phyloP scores from a whole-genome alignment of 495 filamentous ascomycete genomes.

The Beverwykella pulmonaria region DNA sequence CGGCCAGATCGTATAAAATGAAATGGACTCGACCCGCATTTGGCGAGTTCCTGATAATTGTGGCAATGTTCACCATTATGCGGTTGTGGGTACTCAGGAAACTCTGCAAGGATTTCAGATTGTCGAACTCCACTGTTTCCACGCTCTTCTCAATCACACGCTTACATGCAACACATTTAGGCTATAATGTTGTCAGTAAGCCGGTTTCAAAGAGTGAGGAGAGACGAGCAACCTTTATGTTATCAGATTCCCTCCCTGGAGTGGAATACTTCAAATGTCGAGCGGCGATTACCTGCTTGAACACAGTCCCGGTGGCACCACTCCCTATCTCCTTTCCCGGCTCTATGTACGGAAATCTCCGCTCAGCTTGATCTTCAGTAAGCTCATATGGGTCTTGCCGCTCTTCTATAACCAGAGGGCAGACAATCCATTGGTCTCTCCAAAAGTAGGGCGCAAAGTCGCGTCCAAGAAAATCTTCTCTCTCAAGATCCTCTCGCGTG shows the following conservation, averaged over 20 bases:
- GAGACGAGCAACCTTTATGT: background rate
- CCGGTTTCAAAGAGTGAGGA: background rate
- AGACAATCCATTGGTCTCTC: slow-evolving; percentile 1
- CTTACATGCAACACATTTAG: background rate
- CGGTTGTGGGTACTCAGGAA: slow-evolving; percentile 7
- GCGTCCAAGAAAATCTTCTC: background rate
- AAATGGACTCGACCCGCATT: background rate
- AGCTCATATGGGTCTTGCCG: background rate
- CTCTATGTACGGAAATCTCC: slow-evolving; percentile 4
- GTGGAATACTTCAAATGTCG: background rate
- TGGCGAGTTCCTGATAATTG: background rate
- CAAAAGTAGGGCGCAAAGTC: slow-evolving; percentile 1
- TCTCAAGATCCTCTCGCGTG: background rate
- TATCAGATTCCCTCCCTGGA: background rate
- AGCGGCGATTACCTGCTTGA: background rate
- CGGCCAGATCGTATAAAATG: slow-evolving; percentile 17
- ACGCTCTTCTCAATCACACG: background rate
- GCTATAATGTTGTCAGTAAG: background rate
- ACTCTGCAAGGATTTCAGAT: slow-evolving; percentile 12
- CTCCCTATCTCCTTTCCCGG: background rate
- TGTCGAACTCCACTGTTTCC: slow-evolving; percentile 11
- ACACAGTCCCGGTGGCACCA: background rate
- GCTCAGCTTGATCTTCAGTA: background rate
- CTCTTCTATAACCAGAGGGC: slow-evolving; percentile 7
- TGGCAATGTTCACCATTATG: slow-evolving; percentile 22